These are phyloP conservation scores for Cryptococcus sp. DNA, from an alignment of 1,284 basidiomycete species.

Conservation along the genomic window DNA sequence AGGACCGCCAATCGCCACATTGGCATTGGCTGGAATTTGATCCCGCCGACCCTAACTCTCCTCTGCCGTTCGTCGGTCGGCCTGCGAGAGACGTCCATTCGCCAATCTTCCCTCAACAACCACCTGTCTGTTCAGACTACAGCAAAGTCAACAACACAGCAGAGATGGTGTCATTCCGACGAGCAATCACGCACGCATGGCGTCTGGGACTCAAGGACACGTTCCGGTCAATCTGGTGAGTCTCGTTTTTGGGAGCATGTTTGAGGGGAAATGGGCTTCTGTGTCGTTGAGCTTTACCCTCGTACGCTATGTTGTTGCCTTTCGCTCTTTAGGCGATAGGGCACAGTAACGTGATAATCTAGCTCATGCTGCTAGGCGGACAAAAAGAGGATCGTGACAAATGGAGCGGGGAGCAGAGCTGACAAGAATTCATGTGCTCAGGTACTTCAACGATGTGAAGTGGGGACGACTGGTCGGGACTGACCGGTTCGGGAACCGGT, in stretches of 20 bases:
- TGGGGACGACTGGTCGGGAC: constrained; percentile 70
- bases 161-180: constrained; percentile 65
- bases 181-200: constrained; percentile 71
- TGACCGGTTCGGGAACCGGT: constrained; percentile 89
- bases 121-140: neutral
- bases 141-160: constrained; percentile 1
- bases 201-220: constrained; percentile 73
- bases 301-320: neutral
- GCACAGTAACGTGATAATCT: neutral
- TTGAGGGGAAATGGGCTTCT: constrained; percentile 2
- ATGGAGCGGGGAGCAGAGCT: neutral
- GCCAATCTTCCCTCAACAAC: neutral
- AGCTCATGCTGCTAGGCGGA: neutral
- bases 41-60: neutral
- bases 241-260: constrained; percentile 7
- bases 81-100: neutral
- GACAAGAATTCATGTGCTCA: constrained; percentile 47
- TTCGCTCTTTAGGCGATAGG: neutral
- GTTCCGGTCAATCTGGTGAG: constrained; percentile 63
- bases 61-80: neutral
- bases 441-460: constrained; percentile 87
- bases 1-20: constrained; percentile 4
- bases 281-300: neutral
- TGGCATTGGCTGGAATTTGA: constrained; percentile 9
- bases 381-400: neutral